Evolutionary conservation across 75 land plant genomes (phyloP), one percentile per base, ranked within the genome.

Genomic region (Ceratopteris richardii): DNA sequence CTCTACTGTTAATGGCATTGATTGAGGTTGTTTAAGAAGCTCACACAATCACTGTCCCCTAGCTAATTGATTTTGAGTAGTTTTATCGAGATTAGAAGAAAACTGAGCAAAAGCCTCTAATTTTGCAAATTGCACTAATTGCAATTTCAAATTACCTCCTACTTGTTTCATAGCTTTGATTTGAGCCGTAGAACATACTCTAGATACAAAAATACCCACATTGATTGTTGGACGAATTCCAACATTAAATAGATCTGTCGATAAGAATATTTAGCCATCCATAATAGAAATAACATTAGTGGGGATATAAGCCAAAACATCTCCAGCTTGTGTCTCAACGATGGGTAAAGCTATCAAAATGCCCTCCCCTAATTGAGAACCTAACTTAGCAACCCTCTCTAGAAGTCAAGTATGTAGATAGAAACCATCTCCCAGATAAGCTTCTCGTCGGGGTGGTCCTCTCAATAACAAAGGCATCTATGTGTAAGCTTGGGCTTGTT

Each of bases 261-360:
- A 29, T 36, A 47, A 48, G 25, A 47, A 48, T 24, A 30, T 63
- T 54, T 52, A 26, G 29, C 66, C 66, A 33, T 51, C 57, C 1
- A 50, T 63, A 53, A 63, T 63, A 26, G 57, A 53, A 39, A 63
- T 63, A 31, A 52, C 66, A 63, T 63, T 63, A 1, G 66, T 63
- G 7, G 66, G 66, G 20, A 53, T 63, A 31, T 63, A 63, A 18
- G 66, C 66, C 29, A 39, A 63, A 11, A 63, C 66, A 54, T 63
- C 66, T 31, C 66, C 56, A 36, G 22, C 57, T 31, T 63, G 56
- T 12, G 40, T 63, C 26, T 63, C 66, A 1, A 63, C 26, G 16
- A 63, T 52, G 24, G 66, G 66, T 30, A 63, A 20, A 33, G 40
- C 56, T 6, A 27, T 44, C 36, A 61, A 25, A 29, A 26, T 44